A percentile compares a stretch with the other conserved stretches of the same genome.
phyloP scores from a whole-genome alignment of 257 asterid genomes.

The Petunia secreta region DNA sequence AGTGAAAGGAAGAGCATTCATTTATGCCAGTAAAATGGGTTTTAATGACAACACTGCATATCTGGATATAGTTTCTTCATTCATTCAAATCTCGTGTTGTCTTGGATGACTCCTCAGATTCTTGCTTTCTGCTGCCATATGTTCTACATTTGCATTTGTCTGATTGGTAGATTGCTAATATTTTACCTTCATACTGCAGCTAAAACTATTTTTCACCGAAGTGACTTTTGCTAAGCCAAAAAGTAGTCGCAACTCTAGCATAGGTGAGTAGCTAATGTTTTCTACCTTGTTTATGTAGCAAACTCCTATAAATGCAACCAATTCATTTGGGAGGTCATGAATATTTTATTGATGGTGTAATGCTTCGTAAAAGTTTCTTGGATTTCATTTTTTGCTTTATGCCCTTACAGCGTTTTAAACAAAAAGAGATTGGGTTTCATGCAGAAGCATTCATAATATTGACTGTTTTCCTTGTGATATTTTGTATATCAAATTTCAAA shows the following conservation, averaged over 20 bases:
- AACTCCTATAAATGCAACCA: not conserved
- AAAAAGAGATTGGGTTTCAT: not conserved
- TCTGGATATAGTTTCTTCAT: conserved; percentile 14
- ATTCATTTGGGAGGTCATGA: not conserved
- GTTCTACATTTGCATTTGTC: conserved; percentile 12
- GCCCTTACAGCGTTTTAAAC: not conserved
- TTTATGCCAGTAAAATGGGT: not conserved
- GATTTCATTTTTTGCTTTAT: not conserved
- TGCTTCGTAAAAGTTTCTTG: not conserved
- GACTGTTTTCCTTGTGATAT: not conserved
- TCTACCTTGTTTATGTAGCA: conserved; percentile 11
- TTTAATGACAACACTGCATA: not conserved
- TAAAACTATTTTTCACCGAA: conserved; percentile 83
- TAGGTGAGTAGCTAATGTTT: conserved; percentile 52
- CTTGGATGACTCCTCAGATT: not conserved
- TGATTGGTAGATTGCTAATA: conserved; percentile 26
- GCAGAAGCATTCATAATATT: not conserved
- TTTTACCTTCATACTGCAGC: conserved; percentile 55
- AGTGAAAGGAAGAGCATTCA: not conserved
- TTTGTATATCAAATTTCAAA: not conserved
- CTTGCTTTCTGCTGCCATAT: not conserved
- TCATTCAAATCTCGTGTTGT: not conserved
- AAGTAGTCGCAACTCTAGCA: conserved; percentile 99
- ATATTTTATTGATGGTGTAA: not conserved
- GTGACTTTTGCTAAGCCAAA: conserved; percentile 98